Base-by-base conservation (phyloP, 495 filamentous ascomycete genomes). In the Neurospora sp. region DNA sequence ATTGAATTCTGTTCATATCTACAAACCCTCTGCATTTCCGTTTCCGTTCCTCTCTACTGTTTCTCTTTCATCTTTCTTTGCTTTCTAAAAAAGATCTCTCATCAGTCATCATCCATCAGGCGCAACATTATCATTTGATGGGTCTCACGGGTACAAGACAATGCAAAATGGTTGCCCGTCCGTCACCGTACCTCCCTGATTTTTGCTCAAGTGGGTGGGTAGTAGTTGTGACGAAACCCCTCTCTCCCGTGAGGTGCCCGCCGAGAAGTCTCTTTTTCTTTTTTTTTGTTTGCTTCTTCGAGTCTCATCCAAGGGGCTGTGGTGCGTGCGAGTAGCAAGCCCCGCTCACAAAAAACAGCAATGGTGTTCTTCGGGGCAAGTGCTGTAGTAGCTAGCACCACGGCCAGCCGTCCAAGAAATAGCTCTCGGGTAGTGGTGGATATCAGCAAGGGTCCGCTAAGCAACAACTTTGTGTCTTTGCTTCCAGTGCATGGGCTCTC, bases 1-100 rank as follows among this genome's bases (percentile, higher is more conserved):
- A 80, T 80, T 74, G 78, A 78, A 76, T 74, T 77, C 75, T 75
- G 74, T 76, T 65, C 75, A 71, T 77, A 75, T 79, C 71, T 77
- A 73, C 72, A 75, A 72, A 71, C 75, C 61, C 71, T 70, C 70
- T 44, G 61, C 1, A 9, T 59, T 65, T 65, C 53, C 53, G 53
- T 35, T 61, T 35, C 53, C 27, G 5, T 65, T 65, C 53, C 31
- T 65, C 27, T 65, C 53, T 65, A 65, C 53, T 37, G 53, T 65
- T 18, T 65, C 22, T 65, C 27, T 35, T 35, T 59, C 47, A 27
- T 59, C 47, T 59, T 27, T 59, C 47, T 59, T 22, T 53, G 22
- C 47, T 61, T 61, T 61, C 47, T 61, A 31, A 65, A 18, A 65
- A 65, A 74, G 69, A 74, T 74, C 70, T 73, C 73, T 75, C 76